phyloP scores from a whole-genome alignment of 1,284 basidiomycete species.

The Stygiomarasmius scandens region DNA sequence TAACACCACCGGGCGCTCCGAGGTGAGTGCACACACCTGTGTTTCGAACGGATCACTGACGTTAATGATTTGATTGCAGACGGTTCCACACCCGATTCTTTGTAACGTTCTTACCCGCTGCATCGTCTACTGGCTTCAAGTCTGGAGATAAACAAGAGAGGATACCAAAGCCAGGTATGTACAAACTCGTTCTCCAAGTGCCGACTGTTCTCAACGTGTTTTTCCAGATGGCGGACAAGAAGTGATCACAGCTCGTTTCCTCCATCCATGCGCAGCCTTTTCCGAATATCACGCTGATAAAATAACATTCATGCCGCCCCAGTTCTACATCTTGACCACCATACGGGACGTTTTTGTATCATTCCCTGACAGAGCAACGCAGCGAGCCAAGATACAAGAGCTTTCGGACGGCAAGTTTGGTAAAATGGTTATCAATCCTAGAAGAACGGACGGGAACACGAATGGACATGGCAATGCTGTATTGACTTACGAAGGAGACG shows the following conservation, averaged over 20 bases:
- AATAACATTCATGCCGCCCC: constrained; percentile 70
- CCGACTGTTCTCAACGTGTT: background rate
- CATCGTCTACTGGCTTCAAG: constrained; percentile 49
- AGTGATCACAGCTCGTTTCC: constrained; percentile 64
- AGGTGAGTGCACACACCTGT: too few relatives aligned
- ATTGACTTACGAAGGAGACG: constrained; percentile 70
- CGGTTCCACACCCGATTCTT: constrained; percentile 73
- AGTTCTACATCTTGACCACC: constrained; percentile 67
- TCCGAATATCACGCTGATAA: constrained; percentile 49
- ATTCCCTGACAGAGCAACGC: constrained; percentile 40
- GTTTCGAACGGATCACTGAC: background rate
- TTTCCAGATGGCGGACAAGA: constrained; percentile 62
- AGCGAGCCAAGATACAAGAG: constrained; percentile 45
- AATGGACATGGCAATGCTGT: constrained; percentile 48
- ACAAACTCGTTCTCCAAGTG: background rate
- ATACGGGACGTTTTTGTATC: constrained; percentile 52
- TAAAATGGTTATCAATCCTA: constrained; percentile 59
- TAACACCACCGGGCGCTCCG: constrained; percentile 57
- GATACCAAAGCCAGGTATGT: constrained; percentile 57
- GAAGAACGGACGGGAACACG: constrained; percentile 31
- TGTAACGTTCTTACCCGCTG: constrained; percentile 55
- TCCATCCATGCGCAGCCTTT: constrained; percentile 55
- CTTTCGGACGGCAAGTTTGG: constrained; percentile 63
- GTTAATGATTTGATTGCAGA: constrained; percentile 33
- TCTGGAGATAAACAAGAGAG: constrained; percentile 55